phyloP scores from a whole-genome alignment of 140 eudicot genomes.

The Erigeron philadelphicus region DNA sequence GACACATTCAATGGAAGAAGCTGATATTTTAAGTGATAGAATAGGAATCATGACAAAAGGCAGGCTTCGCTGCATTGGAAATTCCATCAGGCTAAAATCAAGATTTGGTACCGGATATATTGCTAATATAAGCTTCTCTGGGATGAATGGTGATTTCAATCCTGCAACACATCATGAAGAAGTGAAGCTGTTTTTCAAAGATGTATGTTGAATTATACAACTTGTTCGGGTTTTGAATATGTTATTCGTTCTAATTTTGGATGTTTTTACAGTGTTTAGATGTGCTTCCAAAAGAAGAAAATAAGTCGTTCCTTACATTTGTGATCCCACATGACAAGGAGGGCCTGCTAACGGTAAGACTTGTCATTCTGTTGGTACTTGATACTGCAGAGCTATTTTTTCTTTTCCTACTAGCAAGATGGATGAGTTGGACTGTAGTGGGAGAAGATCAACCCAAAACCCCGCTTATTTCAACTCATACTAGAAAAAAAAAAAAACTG shows the following conservation, averaged over 20 bases:
- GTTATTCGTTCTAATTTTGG: constrained; percentile 2
- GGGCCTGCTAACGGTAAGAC: constrained; percentile 57
- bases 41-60: constrained; percentile 98
- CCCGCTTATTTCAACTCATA: too few species aligned
- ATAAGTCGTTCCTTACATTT: constrained; percentile 72
- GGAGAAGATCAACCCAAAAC: too few species aligned
- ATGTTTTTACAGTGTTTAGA: constrained; percentile 55
- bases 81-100: constrained; percentile 78
- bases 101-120: constrained; percentile 90
- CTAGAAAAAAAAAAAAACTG: too few species aligned
- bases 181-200: constrained; percentile 64
- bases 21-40: constrained; percentile 85
- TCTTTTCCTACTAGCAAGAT: neutral
- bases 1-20: constrained; percentile 99
- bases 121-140: constrained; percentile 62
- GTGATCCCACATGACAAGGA: constrained; percentile 88
- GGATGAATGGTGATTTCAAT: constrained; percentile 30
- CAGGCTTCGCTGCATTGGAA: constrained; percentile 87
- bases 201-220: constrained; percentile 40
- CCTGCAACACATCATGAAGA: constrained; percentile 38
- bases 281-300: constrained; percentile 78
- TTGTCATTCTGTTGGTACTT: constrained; percentile 7
- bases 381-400: neutral
- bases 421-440: neutral
- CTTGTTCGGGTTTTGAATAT: neutral